Percentiles rank a stretch among this genome's conserved stretches.
These are phyloP conservation scores for Cladosporium oxysporum DNA, from an alignment of 2,329 filamentous ascomycete genomes.

Conservation along the genomic window DNA sequence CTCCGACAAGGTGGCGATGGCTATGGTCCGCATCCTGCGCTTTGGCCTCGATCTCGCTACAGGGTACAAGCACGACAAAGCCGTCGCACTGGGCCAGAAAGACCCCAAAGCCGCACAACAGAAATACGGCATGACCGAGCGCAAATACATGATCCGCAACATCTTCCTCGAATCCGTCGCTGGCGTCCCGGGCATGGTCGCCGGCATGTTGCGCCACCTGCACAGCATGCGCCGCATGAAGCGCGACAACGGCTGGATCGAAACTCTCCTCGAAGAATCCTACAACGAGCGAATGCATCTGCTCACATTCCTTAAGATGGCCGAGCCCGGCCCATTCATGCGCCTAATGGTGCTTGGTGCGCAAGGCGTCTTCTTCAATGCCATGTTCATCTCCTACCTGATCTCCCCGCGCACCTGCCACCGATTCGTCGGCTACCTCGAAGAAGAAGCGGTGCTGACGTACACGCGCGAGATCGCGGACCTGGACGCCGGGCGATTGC, in stretches of 20 bases:
- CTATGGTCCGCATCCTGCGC: constrained; percentile 72
- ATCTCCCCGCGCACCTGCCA: constrained; percentile 85
- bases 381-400: constrained; percentile 85
- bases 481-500: constrained; percentile 79
- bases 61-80: constrained; percentile 72
- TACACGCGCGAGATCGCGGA: constrained; percentile 89
- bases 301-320: constrained; percentile 89
- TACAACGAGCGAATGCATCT: constrained; percentile 74
- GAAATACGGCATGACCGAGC: constrained; percentile 72
- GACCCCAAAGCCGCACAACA: constrained; percentile 55
- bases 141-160: constrained; percentile 83
- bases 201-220: constrained; percentile 88
- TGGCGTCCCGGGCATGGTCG: constrained; percentile 95
- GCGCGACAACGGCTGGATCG: constrained; percentile 92
- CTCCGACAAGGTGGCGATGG: constrained; percentile 78
- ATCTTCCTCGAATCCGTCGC: constrained; percentile 94
- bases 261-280: constrained; percentile 40
- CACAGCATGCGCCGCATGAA: constrained; percentile 81
- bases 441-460: constrained; percentile 95
- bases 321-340: constrained; percentile 85
- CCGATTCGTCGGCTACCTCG: constrained; percentile 93
- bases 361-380: constrained; percentile 96
- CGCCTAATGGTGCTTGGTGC: constrained; percentile 86
- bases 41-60: constrained; percentile 82
- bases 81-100: constrained; percentile 41